phyloP scores from a whole-genome alignment of 192 early-diverging fungal species.

The Geosiphon pyriformis region DNA sequence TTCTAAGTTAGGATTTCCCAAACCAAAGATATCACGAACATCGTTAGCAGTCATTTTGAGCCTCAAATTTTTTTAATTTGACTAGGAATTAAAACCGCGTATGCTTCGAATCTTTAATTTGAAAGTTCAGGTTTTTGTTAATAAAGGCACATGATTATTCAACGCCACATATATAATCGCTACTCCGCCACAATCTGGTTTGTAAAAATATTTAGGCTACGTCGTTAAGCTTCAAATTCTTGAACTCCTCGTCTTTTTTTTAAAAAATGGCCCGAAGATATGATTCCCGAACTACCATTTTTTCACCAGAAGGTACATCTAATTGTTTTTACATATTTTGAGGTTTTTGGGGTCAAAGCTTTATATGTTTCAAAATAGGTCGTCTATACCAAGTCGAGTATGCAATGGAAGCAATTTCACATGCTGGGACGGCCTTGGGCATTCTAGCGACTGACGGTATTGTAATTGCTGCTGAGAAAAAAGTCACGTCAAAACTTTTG shows the following conservation, averaged over 20 bases:
- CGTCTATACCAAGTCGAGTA: conserved; percentile 99
- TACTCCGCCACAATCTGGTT: too few species aligned
- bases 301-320: conserved; percentile 92
- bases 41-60: conserved; percentile 48
- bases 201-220: too few species aligned
- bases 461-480: conserved; percentile 95
- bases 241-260: too few species aligned
- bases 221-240: too few species aligned
- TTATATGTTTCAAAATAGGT: conserved; percentile 48
- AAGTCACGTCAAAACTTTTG: conserved; percentile 87
- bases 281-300: conserved; percentile 97
- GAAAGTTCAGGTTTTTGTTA: too few species aligned
- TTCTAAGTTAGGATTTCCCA: conserved; percentile 36
- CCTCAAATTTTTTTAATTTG: too few species aligned
- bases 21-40: conserved; percentile 57
- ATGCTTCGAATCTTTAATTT: too few species aligned
- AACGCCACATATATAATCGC: too few species aligned
- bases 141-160: too few species aligned
- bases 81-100: too few species aligned
- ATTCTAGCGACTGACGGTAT: conserved; percentile 89
- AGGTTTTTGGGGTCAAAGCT: background rate
- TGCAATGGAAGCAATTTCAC: conserved; percentile 99
- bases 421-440: conserved; percentile 92
- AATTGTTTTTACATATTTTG: background rate
- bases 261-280: conserved; percentile 94